Base-by-base conservation (phyloP, 495 filamentous ascomycete species). In the Aspergillus affinis region DNA sequence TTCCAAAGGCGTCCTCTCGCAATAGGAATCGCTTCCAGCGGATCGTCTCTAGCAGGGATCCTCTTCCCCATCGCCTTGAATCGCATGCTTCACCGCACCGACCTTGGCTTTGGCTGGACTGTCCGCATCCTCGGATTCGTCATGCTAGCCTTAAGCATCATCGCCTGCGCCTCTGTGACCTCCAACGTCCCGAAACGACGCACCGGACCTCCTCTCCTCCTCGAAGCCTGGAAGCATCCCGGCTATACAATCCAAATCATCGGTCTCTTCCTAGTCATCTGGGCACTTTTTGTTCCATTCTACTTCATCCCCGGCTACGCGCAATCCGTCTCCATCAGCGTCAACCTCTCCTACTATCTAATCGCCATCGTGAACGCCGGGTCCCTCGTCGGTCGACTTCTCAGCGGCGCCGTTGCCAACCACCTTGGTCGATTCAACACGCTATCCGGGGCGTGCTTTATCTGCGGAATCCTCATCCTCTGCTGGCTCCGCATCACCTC, bases 71-170 rank as follows among this genome's bases (percentile, higher is more conserved):
- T 74, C 21, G 62, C 62, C 17, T 29, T 71, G 18, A 63, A 57
- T 23, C 52, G 55, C 9, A 65, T 78, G 52, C 54, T 72, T 21
- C 49, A 69, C 20, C 30, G 48, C 23, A 55, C 59, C 7, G 54
- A 44, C 3, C 51, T 65, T 17, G 55, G 61, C 0, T 91, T 91
- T 67, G 70, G 75, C 2, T 88, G 86, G 87, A 83, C 87, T 1
- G 79, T 90, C 15, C 76, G 89, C 44, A 72, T 81, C 7, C 70
- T 89, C 51, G 89, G 81, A 1, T 86, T 89, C 68, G 77, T 91
- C 47, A 81, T 83, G 64, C 63, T 88, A 0, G 73, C 60, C 0
- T 71, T 74, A 8, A 65, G 83, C 47, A 48, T 57, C 0, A 65
- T 82, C 13, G 72, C 81, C 47, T 68, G 68, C 50, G 7, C 80